Conservation (phyloP, 2,329 filamentous ascomycete species). For the Knufia petricola region DNA sequence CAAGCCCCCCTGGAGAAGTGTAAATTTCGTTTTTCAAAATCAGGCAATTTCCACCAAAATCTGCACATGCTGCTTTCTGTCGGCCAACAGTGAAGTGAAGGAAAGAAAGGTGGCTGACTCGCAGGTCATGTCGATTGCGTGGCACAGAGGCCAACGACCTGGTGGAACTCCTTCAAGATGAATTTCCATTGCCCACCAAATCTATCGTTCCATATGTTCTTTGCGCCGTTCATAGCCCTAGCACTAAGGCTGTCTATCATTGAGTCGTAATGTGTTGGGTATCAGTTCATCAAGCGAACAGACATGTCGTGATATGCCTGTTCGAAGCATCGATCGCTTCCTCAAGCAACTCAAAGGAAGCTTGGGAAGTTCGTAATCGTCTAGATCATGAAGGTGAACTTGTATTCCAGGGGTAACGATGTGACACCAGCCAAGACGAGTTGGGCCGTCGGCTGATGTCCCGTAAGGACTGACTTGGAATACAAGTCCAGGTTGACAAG, state of each 20-base stretch:
- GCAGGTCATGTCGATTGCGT: slow-evolving; percentile 7
- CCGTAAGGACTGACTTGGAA: slow-evolving; percentile 10
- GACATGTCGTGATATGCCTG: background rate
- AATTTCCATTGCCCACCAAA: background rate
- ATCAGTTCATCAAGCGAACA: slow-evolving; percentile 7
- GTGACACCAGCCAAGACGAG: slow-evolving; percentile 3
- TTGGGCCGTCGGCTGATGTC: slow-evolving; percentile 2
- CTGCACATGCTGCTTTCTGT: background rate
- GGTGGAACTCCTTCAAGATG: background rate
- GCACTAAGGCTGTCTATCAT: slow-evolving; percentile 1
- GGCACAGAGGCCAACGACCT: slow-evolving; percentile 1
- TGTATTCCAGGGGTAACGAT: slow-evolving; percentile 6
- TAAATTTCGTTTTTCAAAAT: background rate
- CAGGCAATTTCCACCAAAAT: background rate
- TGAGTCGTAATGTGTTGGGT: slow-evolving; percentile 5
- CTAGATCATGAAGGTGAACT: slow-evolving; percentile 5
- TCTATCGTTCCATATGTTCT: background rate
- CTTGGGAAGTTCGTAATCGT: slow-evolving; percentile 5
- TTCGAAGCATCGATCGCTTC: slow-evolving; percentile 4
- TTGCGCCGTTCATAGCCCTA: slow-evolving; percentile 8
- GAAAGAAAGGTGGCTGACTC: background rate
- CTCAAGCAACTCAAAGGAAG: background rate
- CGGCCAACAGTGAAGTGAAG: background rate
- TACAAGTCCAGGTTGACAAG: slow-evolving; percentile 1
- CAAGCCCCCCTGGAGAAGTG: background rate